Base-by-base conservation (phyloP, 2,329 filamentous ascomycete genomes). In the Xylaria sp. region DNA sequence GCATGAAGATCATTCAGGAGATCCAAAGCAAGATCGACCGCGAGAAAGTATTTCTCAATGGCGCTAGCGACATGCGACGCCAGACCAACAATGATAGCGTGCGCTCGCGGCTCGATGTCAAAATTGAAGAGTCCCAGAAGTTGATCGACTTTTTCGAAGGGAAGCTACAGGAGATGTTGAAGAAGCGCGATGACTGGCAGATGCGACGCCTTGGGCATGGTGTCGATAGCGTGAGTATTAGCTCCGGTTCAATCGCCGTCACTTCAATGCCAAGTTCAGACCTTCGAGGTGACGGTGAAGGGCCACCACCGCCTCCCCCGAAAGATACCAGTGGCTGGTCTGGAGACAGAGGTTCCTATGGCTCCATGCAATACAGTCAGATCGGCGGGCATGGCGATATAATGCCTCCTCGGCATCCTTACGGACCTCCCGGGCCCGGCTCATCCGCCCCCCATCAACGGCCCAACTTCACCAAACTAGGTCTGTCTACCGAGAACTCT, bases 21-120 rank as follows among this genome's bases (percentile, higher is more conserved):
- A 93, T 99, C 80, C 88, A 90, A 81, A 90, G 89, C 82, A 98
- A 99, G 90, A 98, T 99, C 79, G 92, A 97, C 83, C 89, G 94
- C 77, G 95, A 99, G 80, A 94, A 93, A 84, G 91, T 90, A 72
- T 88, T 98, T 74, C 95, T 99, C 83, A 91, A 91, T 78, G 94
- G 92, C 72, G 94, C 94, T 70, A 95, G 92, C 79, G 87, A 91
- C 71, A 97, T 99, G 93, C 90, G 93, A 79, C 90, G 93, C 79
- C 93, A 95, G 77, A 97, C 94, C 71, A 92, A 92, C 81, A 99
- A 99, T 78, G 90, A 93, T 70, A 86, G 88, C 64, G 94, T 98
- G 67, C 90, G 93, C 74, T 93, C 93, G 71, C 88, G 92, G 73
- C 88, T 97, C 76, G 94, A 98, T 75, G 90, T 89, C 66, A 93